Conservation (phyloP, 208 protist genomes). For the Trypanosoma platydactyli region DNA sequence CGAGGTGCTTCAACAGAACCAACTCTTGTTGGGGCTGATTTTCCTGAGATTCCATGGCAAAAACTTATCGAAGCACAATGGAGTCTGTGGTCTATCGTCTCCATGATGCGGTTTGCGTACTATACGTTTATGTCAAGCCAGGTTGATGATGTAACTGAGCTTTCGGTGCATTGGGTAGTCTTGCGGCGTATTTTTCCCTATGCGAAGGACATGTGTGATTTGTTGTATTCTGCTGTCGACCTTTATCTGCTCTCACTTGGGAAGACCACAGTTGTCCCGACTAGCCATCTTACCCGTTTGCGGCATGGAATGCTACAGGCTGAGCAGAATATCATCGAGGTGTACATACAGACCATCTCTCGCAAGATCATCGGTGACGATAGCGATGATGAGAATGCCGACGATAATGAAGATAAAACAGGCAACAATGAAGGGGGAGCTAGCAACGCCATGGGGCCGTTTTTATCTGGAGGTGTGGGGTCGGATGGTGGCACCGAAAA, state of each 20-base stretch:
- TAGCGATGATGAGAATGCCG: conserved; percentile 33
- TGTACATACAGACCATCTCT: conserved; percentile 82
- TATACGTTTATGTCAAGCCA: conserved; percentile 84
- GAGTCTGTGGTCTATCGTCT: conserved; percentile 67
- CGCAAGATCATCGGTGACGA: conserved; percentile 63
- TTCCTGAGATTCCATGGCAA: conserved; percentile 72
- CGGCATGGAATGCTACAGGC: conserved; percentile 78
- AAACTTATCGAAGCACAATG: conserved; percentile 68
- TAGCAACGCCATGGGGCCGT: no score
- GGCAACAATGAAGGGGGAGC: not conserved
- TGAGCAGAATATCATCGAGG: conserved; percentile 70
- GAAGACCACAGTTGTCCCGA: conserved; percentile 77
- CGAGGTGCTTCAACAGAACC: conserved; percentile 81
- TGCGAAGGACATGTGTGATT: conserved; percentile 78
- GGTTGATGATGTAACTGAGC: conserved; percentile 45
- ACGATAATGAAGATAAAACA: conserved; percentile 6
- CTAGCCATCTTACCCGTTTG: conserved; percentile 76
- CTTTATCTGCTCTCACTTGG: conserved; percentile 78
- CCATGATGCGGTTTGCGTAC: conserved; percentile 89
- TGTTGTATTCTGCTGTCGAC: conserved; percentile 81
- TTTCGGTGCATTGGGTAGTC: conserved; percentile 90
- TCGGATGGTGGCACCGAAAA: conserved; percentile 16
- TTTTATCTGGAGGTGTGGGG: no score
- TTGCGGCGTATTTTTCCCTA: conserved; percentile 83
- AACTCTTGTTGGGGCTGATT: conserved; percentile 77